Base-by-base conservation (phyloP, 441 rosid species). In the Bocquillonia castaneifolia region DNA sequence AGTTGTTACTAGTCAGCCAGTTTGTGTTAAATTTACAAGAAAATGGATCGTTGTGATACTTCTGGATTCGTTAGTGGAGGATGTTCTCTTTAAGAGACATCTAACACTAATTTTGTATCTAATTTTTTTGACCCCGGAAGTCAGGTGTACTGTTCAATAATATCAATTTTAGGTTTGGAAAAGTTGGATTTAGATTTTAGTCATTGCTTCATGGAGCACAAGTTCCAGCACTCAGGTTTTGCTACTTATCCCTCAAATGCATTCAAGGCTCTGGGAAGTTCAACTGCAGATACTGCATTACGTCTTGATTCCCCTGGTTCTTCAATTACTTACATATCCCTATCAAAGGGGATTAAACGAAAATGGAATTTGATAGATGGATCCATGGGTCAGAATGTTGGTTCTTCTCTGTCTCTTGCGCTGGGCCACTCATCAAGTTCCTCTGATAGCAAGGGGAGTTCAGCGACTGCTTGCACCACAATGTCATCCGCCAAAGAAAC, bases 61-160 rank as follows among this genome's bases (percentile, higher is more conserved):
- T 92, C 96, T 67, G 98, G 98, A 73, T 92, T 92, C 57, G 98
- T 92, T 57, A 92, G 98, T 70, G 98, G 98, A 51, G 98, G 92
- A 68, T 78, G 72, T 79, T 69, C 78, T 70, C 79, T 64, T 79
- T 54, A 47, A 59, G 71, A 65, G 82, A 70, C 59, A 44, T 68
- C 69, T 72, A 72, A 70, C 76, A 54, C 23, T 77, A 73, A 77
- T 65, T 69, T 68, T 73, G 75, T 72, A 59, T 67, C 50, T 69
- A 68, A 64, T 61, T 37, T 59, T 80, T 56, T 71, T 60, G 48
- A 75, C 18, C 81, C 86, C 78, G 78, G 91, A 87, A 84, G 87
- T 82, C 85, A 83, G 85, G 82, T 84, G 72, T 79, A 72, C 85
- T 73, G 78, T 78, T 80, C 54, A 45, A 71, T 77, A 54, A 71